Conservation (phyloP, 176 grass and related monocot species). For the Pontederia crassipes region DNA sequence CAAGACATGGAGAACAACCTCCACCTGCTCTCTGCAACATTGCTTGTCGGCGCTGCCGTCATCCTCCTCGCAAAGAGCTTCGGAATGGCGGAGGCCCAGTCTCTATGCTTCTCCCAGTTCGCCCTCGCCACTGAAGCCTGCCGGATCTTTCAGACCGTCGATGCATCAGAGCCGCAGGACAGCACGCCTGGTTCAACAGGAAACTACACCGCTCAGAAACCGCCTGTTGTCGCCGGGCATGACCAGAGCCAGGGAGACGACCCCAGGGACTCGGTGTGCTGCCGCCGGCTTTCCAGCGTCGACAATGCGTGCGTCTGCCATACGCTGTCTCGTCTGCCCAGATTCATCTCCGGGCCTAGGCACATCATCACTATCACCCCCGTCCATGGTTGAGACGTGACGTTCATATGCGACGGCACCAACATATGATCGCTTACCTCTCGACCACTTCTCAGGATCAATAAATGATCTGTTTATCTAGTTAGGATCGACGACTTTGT, state of each 20-base stretch:
- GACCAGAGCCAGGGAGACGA: conserved; percentile 11
- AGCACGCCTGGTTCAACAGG: conserved; percentile 17
- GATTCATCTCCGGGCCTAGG: conserved; percentile 41
- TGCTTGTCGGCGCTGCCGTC: neutral
- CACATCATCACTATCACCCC: conserved; percentile 48
- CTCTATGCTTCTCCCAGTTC: conserved; percentile 61
- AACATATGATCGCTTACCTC: too few species aligned
- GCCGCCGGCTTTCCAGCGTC: conserved; percentile 46
- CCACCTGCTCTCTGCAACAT: too few species aligned
- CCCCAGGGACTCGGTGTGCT: conserved; percentile 57
- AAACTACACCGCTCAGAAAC: conserved; percentile 6
- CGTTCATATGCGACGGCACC: conserved; percentile 44
- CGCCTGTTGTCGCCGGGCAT: neutral
- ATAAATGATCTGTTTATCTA: too few species aligned
- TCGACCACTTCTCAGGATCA: too few species aligned
- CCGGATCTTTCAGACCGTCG: conserved; percentile 27
- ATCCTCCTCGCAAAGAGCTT: conserved; percentile 6
- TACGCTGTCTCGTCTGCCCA: conserved; percentile 32
- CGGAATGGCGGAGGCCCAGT: conserved; percentile 22
- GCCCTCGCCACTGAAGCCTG: conserved; percentile 60
- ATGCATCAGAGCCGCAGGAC: conserved; percentile 26
- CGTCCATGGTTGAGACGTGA: conserved; percentile 40
- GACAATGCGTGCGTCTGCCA: conserved; percentile 67
- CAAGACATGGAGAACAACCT: too few species aligned
- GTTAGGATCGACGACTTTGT: too few species aligned